A percentile compares a stretch with the other conserved stretches of the same genome.
Evolutionary conservation across 371 early-diverging fungal species (phyloP).

Genomic region (Mortierella sp.): DNA sequence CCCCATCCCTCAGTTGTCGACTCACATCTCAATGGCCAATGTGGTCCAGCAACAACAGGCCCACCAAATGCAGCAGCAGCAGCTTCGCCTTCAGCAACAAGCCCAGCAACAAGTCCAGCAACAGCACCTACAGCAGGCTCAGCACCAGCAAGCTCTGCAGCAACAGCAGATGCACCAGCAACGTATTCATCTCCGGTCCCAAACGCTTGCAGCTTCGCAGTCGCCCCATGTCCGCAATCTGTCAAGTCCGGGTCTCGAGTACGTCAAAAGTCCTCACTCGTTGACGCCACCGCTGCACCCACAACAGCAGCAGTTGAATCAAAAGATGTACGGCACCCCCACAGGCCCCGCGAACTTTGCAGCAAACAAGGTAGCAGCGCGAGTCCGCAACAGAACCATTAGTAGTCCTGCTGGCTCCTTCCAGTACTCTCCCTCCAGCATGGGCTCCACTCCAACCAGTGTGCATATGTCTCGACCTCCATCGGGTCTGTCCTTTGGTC

Average conservation of each 20-base stretch:
- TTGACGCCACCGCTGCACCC: conserved; percentile 45
- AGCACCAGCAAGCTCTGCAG: conserved; percentile 34
- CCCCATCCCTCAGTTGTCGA: conserved; percentile 9
- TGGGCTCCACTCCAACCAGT: conserved; percentile 30
- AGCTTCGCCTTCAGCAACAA: conserved; percentile 37
- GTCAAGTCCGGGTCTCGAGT: conserved; percentile 45
- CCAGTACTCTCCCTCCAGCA: conserved; percentile 44
- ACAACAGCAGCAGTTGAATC: conserved; percentile 37
- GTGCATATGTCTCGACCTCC: conserved; percentile 42
- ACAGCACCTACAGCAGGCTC: conserved; percentile 36
- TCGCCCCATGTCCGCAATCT: conserved; percentile 43
- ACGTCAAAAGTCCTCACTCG: conserved; percentile 39
- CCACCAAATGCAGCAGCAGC: conserved; percentile 31
- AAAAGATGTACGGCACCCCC: conserved; percentile 28
- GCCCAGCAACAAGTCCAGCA: conserved; percentile 36
- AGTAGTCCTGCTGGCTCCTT: conserved; percentile 54
- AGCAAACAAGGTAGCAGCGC: conserved; percentile 19
- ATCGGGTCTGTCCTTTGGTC: conserved; percentile 40
- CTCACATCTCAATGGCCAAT: conserved; percentile 15
- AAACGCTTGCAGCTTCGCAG: conserved; percentile 32
- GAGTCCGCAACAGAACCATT: conserved; percentile 47
- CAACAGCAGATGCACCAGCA: conserved; percentile 43
- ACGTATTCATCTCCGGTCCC: conserved; percentile 37
- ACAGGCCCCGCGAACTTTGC: conserved; percentile 18
- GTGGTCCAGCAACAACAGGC: conserved; percentile 31